Base-by-base conservation (phyloP, 2,329 filamentous ascomycete genomes). In the Thielaviopsis ethacetica region DNA sequence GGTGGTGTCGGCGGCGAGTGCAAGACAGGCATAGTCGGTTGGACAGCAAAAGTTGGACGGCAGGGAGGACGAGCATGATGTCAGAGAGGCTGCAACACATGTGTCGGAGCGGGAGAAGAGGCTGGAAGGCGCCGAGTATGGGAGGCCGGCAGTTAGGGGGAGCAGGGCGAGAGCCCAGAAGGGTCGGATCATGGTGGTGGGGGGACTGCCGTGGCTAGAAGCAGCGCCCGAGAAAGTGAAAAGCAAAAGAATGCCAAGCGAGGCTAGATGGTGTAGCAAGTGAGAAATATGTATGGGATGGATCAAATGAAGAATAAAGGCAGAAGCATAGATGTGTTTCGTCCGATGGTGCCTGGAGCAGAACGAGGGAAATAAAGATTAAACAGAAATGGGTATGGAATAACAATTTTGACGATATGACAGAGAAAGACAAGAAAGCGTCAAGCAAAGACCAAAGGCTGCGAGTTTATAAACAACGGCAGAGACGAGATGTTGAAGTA, bases 1-100 rank as follows among this genome's bases (percentile, higher is more conserved):
- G 0, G 85, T 86, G 5, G 83, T 84, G 52, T 75, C 72, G n/a
- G 73, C 79, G 12, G 83, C 83, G 53, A 90, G 76, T 1, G 75
- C 65, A 49, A 81, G 72, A 70, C 86, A 91, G 2, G 67, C 74
- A 6, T 75, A 71, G 19, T 68, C 70, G 27, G 70, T 62, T 3
- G 76, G 70, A 66, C 86, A 91, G 73, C 85, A 89, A 67, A 90
- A 88, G 67, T 78, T 75, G 56, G 72, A 72, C 1, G 85, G 83
- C 22, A 87, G 74, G 30, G 71, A 73, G 27, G 71, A 67, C 24
- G 76, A 70, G 67, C 85, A 88, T 63, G 75, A 73, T 19, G 71
- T 68, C 59, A 80, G 76, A 49, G 65, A 63, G 60, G 65, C 66
- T 30, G 68, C 64, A 53, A 76, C 75, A 44, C 70, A 69, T 17